Conservation (phyloP, 352 stramenopile species). For the Pythium chondricola region DNA sequence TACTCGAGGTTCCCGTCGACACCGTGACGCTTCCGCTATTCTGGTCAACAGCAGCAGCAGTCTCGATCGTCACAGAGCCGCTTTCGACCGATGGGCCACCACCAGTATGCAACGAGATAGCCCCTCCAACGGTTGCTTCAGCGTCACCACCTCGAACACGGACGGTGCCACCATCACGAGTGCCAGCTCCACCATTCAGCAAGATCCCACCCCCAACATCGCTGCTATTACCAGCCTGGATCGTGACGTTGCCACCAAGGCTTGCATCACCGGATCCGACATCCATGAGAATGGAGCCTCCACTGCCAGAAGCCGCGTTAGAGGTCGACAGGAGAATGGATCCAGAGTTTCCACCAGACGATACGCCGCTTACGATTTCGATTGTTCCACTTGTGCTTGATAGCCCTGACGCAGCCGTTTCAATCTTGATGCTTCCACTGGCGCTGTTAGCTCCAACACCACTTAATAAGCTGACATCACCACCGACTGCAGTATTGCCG, state of each 20-base stretch:
- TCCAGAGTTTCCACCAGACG: conserved; percentile 18
- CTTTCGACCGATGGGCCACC: neutral
- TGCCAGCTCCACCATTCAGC: conserved; percentile 2
- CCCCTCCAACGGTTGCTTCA: neutral
- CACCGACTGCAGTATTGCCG: conserved; percentile 6
- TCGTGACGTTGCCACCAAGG: conserved; percentile 8
- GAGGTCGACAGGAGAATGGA: conserved; percentile 7
- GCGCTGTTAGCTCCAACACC: conserved; percentile 12
- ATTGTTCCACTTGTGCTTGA: conserved; percentile 19
- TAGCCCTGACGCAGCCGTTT: conserved; percentile 4
- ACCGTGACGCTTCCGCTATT: neutral
- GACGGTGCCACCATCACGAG: conserved; percentile 14
- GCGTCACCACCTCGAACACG: conserved; percentile 2
- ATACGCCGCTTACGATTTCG: conserved; percentile 18
- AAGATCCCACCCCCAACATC: conserved; percentile 15
- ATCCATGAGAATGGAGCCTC: neutral
- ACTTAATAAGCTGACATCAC: conserved; percentile 22
- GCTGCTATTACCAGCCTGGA: conserved; percentile 23
- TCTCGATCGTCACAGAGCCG: neutral
- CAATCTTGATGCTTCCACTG: conserved; percentile 22
- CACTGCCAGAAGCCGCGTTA: neutral
- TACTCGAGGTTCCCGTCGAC: neutral
- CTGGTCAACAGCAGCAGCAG: neutral
- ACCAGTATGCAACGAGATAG: neutral
- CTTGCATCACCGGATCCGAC: conserved; percentile 8